These are phyloP conservation scores for Claviceps humidiphila DNA, from an alignment of 2,329 filamentous ascomycete species.

Conservation along the genomic window DNA sequence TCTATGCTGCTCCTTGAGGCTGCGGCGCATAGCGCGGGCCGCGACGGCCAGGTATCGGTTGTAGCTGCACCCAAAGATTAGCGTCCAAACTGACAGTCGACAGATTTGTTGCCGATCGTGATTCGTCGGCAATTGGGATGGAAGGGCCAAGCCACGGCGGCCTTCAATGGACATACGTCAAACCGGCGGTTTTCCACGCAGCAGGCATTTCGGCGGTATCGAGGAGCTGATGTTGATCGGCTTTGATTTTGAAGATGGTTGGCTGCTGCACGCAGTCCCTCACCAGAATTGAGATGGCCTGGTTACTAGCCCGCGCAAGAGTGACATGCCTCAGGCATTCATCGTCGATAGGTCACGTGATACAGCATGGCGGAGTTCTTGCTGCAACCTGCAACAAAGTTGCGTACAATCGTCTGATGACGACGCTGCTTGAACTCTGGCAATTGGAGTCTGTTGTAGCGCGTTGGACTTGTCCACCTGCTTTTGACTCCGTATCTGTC, in stretches of 20 bases:
- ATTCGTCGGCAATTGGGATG: background rate
- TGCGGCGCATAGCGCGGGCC: constrained; percentile 86
- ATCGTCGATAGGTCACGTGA: constrained; percentile 9
- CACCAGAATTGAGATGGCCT: constrained; percentile 18
- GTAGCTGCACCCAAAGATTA: constrained; percentile 52
- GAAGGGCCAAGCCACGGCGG: background rate
- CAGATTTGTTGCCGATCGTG: constrained; percentile 2
- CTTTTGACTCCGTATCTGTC: no score
- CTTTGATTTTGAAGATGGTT: constrained; percentile 18
- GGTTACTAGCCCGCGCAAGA: constrained; percentile 11
- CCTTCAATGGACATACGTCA: constrained; percentile 59
- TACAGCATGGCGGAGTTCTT: background rate
- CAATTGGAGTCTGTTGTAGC: no score
- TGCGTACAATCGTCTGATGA: no score
- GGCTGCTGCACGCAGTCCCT: constrained; percentile 22
- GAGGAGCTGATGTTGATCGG: constrained; percentile 10
- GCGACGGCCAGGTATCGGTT: constrained; percentile 98
- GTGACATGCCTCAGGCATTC: constrained; percentile 19
- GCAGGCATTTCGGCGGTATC: constrained; percentile 69
- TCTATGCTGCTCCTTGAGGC: constrained; percentile 91
- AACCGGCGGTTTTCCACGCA: constrained; percentile 95
- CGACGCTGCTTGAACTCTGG: no score
- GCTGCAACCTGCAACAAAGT: background rate
- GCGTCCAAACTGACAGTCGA: background rate
- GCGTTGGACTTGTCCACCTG: no score